Base-by-base conservation (phyloP, 441 rosid genomes). In the Corymbia citriodora region DNA sequence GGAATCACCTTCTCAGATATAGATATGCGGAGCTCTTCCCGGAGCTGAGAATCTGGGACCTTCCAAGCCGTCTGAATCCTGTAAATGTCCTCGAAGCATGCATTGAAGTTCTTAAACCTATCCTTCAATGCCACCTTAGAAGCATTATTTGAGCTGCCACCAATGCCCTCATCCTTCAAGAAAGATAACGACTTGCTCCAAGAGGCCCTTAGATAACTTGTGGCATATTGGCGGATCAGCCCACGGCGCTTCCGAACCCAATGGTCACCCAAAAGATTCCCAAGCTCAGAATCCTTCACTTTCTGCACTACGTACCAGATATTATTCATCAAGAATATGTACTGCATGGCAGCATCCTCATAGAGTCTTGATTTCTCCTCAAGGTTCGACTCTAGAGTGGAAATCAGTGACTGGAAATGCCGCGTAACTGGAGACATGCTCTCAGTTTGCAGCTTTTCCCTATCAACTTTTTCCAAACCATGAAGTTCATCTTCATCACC, bases 171-270 rank as follows among this genome's bases (percentile, higher is more conserved):
- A 87, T 98, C 99, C 92, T 95, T 97, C 94, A 98, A 93, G 94
- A 97, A 97, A 85, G 94, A 92, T 89, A 98, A 85, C 88, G 96
- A 97, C 92, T 92, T 96, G 90, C 93, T 94, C 99, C 99, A 98
- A 83, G 97, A 95, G 63, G 99, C 96, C 92, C 99, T 95, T 48
- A 98, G 97, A 94, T 98, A 98, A 92, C 97, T 94, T 1, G 97
- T 98, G 48, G 99, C 99, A 88, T 94, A 94, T 86, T 97, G 98
- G 89, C 99, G 98, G 82, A 95, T 92, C 94, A 91, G 95, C 68
- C 98, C 99, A 50, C 99, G 93, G 54, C 96, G 97, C 91, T 96
- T 98, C 88, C 99, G 97, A 88, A 97, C 97, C 99, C 99, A 98
- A 90, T 95, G 93, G 91, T 98, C 99, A 55, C 99, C 99, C 93